Evolutionary conservation across 2,329 filamentous ascomycete genomes (phyloP), one percentile per base, ranked within the genome.

Genomic region (Scolecobasidium constrictum): DNA sequence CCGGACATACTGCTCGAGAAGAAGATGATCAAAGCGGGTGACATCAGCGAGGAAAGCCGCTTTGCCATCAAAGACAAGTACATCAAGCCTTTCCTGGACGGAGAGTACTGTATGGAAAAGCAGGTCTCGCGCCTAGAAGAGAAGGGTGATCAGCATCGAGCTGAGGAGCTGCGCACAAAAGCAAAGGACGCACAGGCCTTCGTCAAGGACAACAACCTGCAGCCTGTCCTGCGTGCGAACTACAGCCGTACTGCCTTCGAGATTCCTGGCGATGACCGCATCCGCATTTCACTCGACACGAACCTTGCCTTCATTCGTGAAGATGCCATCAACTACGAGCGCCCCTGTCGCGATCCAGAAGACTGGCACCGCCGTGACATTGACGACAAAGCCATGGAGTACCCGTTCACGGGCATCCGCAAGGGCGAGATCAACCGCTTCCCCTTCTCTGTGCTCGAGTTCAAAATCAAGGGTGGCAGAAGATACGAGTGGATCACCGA

Each of bases 191-290:
- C 96, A 33, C 86, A 94, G 58, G 68, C 71, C 1, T 90, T 94
- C 53, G 78, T 95, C 58, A 75, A 77, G 54, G 73, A 83, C 38
- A 77, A 85, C 54, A 74, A 83, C 43, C 69, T 98, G 13, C 78
- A 90, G 57, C 92, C 92, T 4, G 75, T 94, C 22, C 63, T 98
- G 42, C 79, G 92, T 40, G 92, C 92, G 48, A 94, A 94, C 64
- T 96, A 96, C 60, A 84, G 81, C 31, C 83, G 92, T 48, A 94
- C 87, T 1, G 92, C 92, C 1, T 98, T 96, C 68, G 92, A 98
- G 63, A 94, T 94, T 51, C 92, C 92, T 4, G 78, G 85, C 12
- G 88, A 98, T 58, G 80, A 93, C 60, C 82, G 85, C 16, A 81
- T 98, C 37, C 80, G 92, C 43, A 85, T 98, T 52, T 88, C 87